Conservation (phyloP, 2,329 filamentous ascomycete genomes). For the Coccinonectria pachysandricola region DNA sequence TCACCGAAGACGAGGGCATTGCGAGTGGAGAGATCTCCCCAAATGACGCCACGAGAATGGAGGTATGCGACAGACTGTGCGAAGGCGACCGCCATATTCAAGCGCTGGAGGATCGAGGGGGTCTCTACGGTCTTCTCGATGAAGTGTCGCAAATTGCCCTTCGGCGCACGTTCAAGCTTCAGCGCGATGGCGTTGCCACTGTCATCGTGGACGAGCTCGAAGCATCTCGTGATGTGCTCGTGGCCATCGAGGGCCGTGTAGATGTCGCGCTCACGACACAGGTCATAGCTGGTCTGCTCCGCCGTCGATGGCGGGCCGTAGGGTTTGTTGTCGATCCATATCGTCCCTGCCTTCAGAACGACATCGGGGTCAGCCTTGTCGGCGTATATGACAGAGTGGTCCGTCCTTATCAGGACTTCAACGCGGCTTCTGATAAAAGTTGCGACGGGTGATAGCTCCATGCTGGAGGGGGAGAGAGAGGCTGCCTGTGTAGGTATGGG, state of each 20-base stretch:
- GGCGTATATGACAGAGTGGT: constrained; percentile 3
- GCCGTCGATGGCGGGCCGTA: constrained; percentile 2
- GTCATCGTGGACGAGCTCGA: constrained; percentile 2
- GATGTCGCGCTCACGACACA: constrained; percentile 4
- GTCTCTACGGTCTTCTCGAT: constrained; percentile 1
- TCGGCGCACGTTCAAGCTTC: constrained; percentile 1
- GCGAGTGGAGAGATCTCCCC: constrained; percentile 3
- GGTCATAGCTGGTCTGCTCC: constrained; percentile 2
- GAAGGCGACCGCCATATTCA: constrained; percentile 1
- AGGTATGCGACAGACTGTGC: constrained; percentile 1
- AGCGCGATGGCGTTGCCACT: constrained; percentile 2
- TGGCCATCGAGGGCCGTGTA: constrained; percentile 2
- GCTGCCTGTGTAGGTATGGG: neutral
- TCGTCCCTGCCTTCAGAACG: constrained; percentile 4
- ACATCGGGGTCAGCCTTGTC: constrained; percentile 2
- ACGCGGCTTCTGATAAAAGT: constrained; percentile 3
- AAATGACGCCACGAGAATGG: constrained; percentile 3
- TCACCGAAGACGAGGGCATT: constrained; percentile 2
- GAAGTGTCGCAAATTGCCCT: constrained; percentile 4
- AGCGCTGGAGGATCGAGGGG: constrained; percentile 1
- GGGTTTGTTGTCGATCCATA: constrained; percentile 4
- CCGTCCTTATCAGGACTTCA: constrained; percentile 3
- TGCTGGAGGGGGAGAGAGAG: constrained; percentile 2
- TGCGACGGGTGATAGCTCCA: constrained; percentile 2
- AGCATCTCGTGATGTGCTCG: constrained; percentile 2